Evolutionary conservation across 1,284 basidiomycete genomes (phyloP), one percentile per base, ranked within the genome.

Genomic region (Cryptococcus floricola): DNA sequence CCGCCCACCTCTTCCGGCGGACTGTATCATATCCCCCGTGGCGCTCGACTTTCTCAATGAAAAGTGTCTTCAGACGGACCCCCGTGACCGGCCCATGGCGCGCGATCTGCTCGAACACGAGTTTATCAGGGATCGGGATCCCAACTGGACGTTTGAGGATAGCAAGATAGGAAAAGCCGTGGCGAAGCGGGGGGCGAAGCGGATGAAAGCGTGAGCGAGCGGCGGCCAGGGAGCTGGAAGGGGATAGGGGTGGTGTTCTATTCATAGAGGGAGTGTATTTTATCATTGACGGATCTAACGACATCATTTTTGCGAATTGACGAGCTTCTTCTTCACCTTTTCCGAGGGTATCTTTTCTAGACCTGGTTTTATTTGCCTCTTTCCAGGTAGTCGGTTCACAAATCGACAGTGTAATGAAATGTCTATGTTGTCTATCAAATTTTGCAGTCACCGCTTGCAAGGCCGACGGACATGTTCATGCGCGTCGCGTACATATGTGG

Each of bases 31-130:
- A 39, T 86, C 87, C 19, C 79, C 83, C 12, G 81, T 86, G 53
- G 93, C 90, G 9, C 83, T 88, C 59, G 89, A 95, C 71, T 98
- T 98, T 74, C 82, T 95, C 63, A 81, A 83, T 64, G 85, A 86
- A 57, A 86, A 86, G 71, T 98, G 96, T 76, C 93, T 98, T 69
- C 87, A 90, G 8, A 87, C 91, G 62, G 87, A 97, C 70, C 91
- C 95, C 4, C 85, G 87, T 48, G 83, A 88, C 59, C 85, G 96
- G 37, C 92, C 95, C 0, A 87, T 82, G 23, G 91, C 95, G 13
- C 79, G 84, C 41, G 88, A 92, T 65, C 82, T 98, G 57, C 82
- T 89, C 56, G 81, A 82, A 61, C 92, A 98, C 77, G 83, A 84
- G 28, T 99, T 96, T 80, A 85, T 97, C 57, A 61, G 55, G 3